Conservation (phyloP, 2,329 filamentous ascomycete species). For the Geosmithia putterillii region DNA sequence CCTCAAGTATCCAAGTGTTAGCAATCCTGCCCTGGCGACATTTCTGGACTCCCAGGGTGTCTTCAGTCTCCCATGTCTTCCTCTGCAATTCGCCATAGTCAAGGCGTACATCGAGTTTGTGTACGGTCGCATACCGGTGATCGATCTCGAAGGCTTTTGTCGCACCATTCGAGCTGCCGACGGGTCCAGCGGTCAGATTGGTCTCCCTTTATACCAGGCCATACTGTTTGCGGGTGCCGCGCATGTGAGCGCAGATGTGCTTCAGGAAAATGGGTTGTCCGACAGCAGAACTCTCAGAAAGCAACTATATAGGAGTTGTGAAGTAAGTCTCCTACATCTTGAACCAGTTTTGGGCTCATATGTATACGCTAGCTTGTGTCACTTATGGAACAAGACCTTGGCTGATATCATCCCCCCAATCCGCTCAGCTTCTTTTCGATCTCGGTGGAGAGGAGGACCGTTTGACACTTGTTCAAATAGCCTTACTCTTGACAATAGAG, state of each 20-base stretch:
- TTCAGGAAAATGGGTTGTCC: neutral
- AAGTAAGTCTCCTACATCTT: neutral
- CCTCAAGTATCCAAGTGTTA: too few relatives aligned
- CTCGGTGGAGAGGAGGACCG: neutral
- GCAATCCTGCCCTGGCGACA: too few relatives aligned
- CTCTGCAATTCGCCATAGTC: neutral
- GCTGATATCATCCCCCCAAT: neutral
- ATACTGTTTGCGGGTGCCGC: neutral
- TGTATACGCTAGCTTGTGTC: too few relatives aligned
- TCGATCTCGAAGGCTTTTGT: neutral
- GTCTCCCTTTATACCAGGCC: neutral
- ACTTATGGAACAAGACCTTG: neutral
- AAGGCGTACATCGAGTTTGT: neutral
- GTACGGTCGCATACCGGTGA: neutral
- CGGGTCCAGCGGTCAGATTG: neutral
- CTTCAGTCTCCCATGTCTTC: too few relatives aligned
- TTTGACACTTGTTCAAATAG: neutral
- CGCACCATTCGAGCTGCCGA: neutral
- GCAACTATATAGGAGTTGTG: neutral
- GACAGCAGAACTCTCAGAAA: neutral
- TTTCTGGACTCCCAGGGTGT: too few relatives aligned
- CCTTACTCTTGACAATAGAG: neutral
- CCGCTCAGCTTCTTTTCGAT: neutral
- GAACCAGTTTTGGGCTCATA: too few relatives aligned
- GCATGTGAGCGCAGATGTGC: neutral